phyloP scores from a whole-genome alignment of 1,284 basidiomycete species.

The Ustilago sp. region DNA sequence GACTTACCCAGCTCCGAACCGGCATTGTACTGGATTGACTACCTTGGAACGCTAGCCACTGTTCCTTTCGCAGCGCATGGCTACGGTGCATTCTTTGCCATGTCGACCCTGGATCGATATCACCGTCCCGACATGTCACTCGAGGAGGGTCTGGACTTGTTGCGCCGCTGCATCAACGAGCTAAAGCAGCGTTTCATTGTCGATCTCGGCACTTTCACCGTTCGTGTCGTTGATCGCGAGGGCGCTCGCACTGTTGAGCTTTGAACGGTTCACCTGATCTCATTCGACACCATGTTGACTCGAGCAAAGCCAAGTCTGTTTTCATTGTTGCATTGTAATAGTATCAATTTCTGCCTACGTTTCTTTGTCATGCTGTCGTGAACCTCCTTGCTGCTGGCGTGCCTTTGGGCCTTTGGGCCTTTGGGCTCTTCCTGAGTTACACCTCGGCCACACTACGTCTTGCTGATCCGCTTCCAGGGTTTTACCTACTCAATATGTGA shows the following conservation, averaged over 20 bases:
- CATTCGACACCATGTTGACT: background rate
- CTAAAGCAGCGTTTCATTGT: conserved; percentile 81
- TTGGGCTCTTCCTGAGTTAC: too few relatives aligned
- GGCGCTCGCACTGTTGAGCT: conserved; percentile 79
- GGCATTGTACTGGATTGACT: conserved; percentile 95
- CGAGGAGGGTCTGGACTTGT: conserved; percentile 84
- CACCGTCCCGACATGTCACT: conserved; percentile 84
- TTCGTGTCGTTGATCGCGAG: conserved; percentile 90
- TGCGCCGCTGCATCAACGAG: conserved; percentile 88
- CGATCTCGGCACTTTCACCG: conserved; percentile 83
- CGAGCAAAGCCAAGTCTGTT: too few relatives aligned
- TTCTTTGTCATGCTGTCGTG: too few relatives aligned
- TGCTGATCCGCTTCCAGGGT: too few relatives aligned
- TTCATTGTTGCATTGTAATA: too few relatives aligned
- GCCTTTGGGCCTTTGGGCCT: too few relatives aligned
- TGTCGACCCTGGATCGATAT: conserved; percentile 84
- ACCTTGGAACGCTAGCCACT: conserved; percentile 86
- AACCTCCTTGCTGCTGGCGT: too few relatives aligned
- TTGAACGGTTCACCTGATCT: background rate
- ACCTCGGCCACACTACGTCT: too few relatives aligned
- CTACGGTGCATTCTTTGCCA: conserved; percentile 90
- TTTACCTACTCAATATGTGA: too few relatives aligned
- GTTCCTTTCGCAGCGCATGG: conserved; percentile 96
- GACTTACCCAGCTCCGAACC: conserved; percentile 77
- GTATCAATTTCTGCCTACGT: too few relatives aligned